Evolutionary conservation across 495 filamentous ascomycete species (phyloP).

Genomic region (Cairneyella variabilis): DNA sequence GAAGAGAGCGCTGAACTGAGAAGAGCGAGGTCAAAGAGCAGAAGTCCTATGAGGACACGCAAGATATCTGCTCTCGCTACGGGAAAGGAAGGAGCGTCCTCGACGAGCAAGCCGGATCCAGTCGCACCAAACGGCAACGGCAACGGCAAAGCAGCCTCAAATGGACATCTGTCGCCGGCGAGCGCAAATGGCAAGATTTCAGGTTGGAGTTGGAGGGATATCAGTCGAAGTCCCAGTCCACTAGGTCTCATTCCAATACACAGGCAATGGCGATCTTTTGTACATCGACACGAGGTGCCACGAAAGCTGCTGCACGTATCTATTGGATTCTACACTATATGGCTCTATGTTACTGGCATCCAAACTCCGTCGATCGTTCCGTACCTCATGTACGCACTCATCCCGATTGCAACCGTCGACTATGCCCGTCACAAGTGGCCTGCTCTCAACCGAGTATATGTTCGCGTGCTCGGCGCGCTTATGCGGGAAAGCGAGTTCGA

Average conservation of each 20-base stretch:
- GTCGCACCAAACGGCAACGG: constrained; percentile 31
- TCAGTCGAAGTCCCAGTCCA: constrained; percentile 85
- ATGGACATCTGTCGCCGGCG: constrained; percentile 71
- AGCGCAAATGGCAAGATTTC: constrained; percentile 32
- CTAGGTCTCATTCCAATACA: constrained; percentile 96
- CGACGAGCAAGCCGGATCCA: constrained; percentile 16
- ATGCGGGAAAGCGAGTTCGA: constrained; percentile 96
- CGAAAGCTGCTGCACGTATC: constrained; percentile 81
- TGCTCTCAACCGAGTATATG: constrained; percentile 83
- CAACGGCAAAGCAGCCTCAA: constrained; percentile 46
- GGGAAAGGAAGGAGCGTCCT: constrained; percentile 21
- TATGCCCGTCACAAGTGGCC: constrained; percentile 75
- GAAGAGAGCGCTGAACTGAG: constrained; percentile 32
- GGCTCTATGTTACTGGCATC: constrained; percentile 72
- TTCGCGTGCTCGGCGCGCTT: constrained; percentile 74
- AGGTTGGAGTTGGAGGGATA: constrained; percentile 67
- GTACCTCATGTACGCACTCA: constrained; percentile 70
- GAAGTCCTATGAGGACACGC: constrained; percentile 47
- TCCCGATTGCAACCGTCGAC: constrained; percentile 87
- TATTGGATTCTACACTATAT: constrained; percentile 88
- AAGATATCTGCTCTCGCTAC: constrained; percentile 45
- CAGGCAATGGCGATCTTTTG: constrained; percentile 63
- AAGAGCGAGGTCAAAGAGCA: constrained; percentile 40
- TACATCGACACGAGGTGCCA: constrained; percentile 75
- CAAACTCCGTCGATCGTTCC: constrained; percentile 75